These are phyloP conservation scores for Phallus indusiatus DNA, from an alignment of 768 basidiomycete species.

Conservation along the genomic window DNA sequence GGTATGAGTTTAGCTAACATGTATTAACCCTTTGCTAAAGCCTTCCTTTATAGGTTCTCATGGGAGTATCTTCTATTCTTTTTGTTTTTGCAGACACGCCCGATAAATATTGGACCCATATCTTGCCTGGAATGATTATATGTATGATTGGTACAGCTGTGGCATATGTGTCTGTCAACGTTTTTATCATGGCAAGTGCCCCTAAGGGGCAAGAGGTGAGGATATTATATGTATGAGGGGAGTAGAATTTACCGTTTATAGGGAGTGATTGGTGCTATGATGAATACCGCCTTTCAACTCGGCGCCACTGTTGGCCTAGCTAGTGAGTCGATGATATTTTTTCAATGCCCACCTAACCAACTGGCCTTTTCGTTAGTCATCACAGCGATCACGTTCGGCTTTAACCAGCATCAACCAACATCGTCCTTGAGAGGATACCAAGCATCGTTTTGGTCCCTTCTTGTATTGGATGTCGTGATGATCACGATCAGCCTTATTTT, in stretches of 20 bases:
- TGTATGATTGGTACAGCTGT: slow-evolving; percentile 35
- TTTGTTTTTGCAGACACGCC: slow-evolving; percentile 32
- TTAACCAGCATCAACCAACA: background rate
- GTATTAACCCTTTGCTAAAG: slow-evolving; percentile 16
- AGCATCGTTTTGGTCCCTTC: slow-evolving; percentile 7
- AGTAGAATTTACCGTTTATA: slow-evolving; percentile 19
- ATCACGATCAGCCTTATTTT: slow-evolving; percentile 2
- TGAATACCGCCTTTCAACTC: slow-evolving; percentile 43
- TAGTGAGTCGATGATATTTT: slow-evolving; percentile 6
- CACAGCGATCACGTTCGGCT: slow-evolving; percentile 1
- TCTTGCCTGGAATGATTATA: slow-evolving; percentile 38
- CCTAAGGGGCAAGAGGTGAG: background rate
- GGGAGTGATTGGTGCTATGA: slow-evolving; percentile 42
- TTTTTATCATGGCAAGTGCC: background rate
- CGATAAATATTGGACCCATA: slow-evolving; percentile 34
- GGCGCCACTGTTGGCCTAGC: slow-evolving; percentile 43
- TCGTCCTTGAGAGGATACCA: slow-evolving; percentile 1
- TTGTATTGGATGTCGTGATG: background rate
- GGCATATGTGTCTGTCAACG: slow-evolving; percentile 22
- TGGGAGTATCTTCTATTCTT: slow-evolving; percentile 31
- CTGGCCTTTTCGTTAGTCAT: background rate
- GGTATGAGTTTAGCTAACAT: background rate
- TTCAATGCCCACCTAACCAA: background rate
- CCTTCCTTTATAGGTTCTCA: slow-evolving; percentile 29
- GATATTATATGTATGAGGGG: background rate